Base-by-base conservation (phyloP, 495 filamentous ascomycete species). In the Hamigera avellanea region DNA sequence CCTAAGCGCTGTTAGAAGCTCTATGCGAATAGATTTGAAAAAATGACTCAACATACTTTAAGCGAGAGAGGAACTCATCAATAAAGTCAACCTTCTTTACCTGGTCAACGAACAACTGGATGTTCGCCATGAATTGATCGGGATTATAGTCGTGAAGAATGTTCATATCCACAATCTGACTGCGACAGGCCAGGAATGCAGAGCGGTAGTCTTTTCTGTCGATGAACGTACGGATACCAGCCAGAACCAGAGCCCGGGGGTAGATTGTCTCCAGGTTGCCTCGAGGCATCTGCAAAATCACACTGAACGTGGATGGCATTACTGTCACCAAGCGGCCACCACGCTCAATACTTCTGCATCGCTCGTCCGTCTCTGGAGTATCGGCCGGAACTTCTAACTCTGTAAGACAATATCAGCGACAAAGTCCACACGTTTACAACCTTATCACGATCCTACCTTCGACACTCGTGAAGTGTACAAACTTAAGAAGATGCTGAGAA, bases 251-350 rank as follows among this genome's bases (percentile, higher is more conserved):
- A 5, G 91, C 91, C 33, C 91, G 75, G 21, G 91, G 91, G 49
- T 78, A 95, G 37, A 95, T 91, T 0, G 89, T 95, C 55, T 98
- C 91, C 9, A 96, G 67, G 44, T 98, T 98, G 18, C 91, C 91
- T 48, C 91, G 70, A 3, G 91, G 91, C 77, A 94, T 93, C 51
- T 96, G 91, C 5, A 96, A 64, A 4, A 87, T 74, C 17, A 95
- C 59, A 26, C 75, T 76, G 57, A 86, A 89, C 19, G 73, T 79
- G 12, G 83, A 82, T 3, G 91, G 91, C 62, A 94, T 93, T 30
- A 83, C 88, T 3, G 84, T 86, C 32, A 98, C 81, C 17, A 98
- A 65, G 16, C 75, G 73, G 6, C 81, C 84, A 27, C 93, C 91
- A 46, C 91, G 76, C 51, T 98, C 91, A 30, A 98, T 81, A 47